Conservation (phyloP, 73 alveolate genomes). For the Symbiodinium natans region DNA sequence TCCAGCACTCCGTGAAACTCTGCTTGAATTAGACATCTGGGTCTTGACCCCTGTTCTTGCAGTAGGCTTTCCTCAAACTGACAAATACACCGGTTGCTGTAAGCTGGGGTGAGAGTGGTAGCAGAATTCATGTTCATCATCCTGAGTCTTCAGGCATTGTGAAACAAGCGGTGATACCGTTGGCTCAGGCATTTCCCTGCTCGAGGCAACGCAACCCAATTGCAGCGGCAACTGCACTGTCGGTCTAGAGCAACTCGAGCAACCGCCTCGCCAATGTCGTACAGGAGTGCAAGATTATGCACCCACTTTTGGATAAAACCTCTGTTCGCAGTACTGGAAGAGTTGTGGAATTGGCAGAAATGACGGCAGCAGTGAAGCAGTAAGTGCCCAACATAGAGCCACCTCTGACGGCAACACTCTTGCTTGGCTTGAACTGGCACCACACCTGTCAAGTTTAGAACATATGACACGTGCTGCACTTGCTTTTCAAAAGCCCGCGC, state of each 20-base stretch:
- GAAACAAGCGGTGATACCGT: not conserved
- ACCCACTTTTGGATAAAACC: not conserved
- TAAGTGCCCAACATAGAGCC: not conserved
- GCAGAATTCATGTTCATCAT: not conserved
- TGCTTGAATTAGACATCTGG: not conserved
- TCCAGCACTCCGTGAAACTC: not conserved
- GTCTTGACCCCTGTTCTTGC: not conserved
- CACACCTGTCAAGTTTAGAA: not conserved
- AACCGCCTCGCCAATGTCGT: not conserved
- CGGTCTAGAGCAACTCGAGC: not conserved
- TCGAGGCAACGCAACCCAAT: not conserved
- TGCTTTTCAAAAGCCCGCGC: too few relatives aligned
- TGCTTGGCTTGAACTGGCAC: conserved; percentile 13
- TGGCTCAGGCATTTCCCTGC: conserved; percentile 18
- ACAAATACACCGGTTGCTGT: too few relatives aligned
- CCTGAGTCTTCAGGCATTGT: not conserved
- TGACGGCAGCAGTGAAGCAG: not conserved
- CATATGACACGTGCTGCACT: too few relatives aligned
- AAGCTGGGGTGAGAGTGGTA: too few relatives aligned
- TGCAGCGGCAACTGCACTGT: too few relatives aligned
- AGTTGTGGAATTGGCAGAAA: too few relatives aligned
- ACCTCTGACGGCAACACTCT: not conserved
- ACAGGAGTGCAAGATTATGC: not conserved
- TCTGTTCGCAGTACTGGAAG: not conserved
- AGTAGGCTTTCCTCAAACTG: too few relatives aligned